phyloP scores from a whole-genome alignment of 495 filamentous ascomycete species.

The Tetracladium setigerum region DNA sequence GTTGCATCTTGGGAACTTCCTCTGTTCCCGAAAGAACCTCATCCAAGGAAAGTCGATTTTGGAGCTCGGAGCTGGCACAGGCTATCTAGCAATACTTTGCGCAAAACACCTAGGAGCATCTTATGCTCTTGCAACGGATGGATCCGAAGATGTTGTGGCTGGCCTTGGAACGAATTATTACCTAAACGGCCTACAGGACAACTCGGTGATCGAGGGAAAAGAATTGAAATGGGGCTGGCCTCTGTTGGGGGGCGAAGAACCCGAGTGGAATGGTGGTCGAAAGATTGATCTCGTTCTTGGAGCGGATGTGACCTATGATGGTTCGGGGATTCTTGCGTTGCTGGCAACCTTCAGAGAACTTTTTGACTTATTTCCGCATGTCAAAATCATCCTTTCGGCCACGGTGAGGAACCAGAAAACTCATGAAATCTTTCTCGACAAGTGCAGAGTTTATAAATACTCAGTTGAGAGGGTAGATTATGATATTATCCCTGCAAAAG shows the following conservation, averaged over 20 bases:
- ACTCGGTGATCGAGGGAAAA: conserved; percentile 32
- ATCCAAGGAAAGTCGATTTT: conserved; percentile 56
- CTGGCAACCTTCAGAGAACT: conserved; percentile 38
- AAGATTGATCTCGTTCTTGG: conserved; percentile 40
- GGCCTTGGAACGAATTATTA: conserved; percentile 58
- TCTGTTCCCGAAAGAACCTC: conserved; percentile 33
- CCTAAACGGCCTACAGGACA: conserved; percentile 53
- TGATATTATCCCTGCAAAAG: conserved; percentile 22
- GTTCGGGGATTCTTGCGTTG: conserved; percentile 33
- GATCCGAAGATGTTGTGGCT: conserved; percentile 64
- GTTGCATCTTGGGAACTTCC: conserved; percentile 73
- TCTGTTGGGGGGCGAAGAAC: conserved; percentile 20
- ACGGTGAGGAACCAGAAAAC: conserved; percentile 40
- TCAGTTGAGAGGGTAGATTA: conserved; percentile 28
- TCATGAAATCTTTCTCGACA: conserved; percentile 32
- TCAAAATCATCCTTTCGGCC: conserved; percentile 35
- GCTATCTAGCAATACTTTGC: conserved; percentile 75
- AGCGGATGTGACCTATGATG: conserved; percentile 46
- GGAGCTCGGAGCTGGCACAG: conserved; percentile 88
- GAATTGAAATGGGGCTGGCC: conserved; percentile 56
- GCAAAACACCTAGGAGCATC: conserved; percentile 61
- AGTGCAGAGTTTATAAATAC: conserved; percentile 24
- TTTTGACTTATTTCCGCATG: conserved; percentile 25
- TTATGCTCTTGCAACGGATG: conserved; percentile 70
- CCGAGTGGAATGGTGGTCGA: conserved; percentile 33